These are phyloP conservation scores for Xylaria digitata DNA, from an alignment of 2,329 filamentous ascomycete genomes.

Conservation along the genomic window DNA sequence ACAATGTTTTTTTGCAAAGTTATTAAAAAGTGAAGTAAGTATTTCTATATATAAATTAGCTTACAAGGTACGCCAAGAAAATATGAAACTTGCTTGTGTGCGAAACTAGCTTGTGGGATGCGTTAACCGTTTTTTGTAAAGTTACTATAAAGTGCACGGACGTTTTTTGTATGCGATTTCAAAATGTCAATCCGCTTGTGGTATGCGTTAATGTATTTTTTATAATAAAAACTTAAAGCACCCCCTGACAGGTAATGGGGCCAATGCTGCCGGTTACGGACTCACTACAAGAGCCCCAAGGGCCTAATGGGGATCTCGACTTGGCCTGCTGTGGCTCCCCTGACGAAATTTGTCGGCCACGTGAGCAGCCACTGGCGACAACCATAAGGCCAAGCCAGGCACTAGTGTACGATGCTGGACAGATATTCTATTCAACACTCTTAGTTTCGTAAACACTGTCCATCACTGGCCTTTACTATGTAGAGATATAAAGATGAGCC, in stretches of 20 bases:
- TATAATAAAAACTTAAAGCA: conserved; percentile 3
- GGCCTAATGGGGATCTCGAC: conserved; percentile 28
- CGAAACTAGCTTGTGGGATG: no score
- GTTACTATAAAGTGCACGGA: no score
- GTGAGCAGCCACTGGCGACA: conserved; percentile 33
- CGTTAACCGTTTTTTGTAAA: no score
- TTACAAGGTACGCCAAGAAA: no score
- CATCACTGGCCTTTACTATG: neutral
- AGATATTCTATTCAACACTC: neutral
- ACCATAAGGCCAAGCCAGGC: conserved; percentile 27
- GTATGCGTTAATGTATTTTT: no score
- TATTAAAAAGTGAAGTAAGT: no score
- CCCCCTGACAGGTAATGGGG: conserved; percentile 23
- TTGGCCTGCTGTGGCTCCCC: conserved; percentile 31
- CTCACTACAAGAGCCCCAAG: conserved; percentile 20
- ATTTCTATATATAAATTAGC: no score
- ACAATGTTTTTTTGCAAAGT: no score
- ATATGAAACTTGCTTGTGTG: no score
- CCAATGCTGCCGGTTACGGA: conserved; percentile 33
- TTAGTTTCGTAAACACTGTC: neutral
- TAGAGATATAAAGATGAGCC: neutral
- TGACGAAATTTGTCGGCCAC: conserved; percentile 35
- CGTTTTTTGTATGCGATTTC: no score
- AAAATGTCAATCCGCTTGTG: no score
- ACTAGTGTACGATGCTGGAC: conserved; percentile 9